Base-by-base conservation (phyloP, 129 eudicot species). In the Centrapalus pauciflorus region DNA sequence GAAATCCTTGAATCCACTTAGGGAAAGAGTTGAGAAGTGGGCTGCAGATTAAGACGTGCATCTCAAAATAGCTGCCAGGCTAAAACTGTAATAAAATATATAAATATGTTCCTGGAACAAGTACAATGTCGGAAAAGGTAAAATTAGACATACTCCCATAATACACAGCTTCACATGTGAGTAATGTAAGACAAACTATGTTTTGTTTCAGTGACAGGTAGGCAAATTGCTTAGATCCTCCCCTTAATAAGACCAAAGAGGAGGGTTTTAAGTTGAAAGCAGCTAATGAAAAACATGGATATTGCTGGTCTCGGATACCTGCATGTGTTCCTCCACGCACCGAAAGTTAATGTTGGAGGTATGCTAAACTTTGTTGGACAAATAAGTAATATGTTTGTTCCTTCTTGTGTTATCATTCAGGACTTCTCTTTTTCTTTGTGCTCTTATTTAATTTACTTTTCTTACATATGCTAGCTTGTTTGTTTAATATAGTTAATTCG, bases 61-160 rank as follows among this genome's bases (percentile, higher is more conserved):
- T 49, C 79, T 92, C 66, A 88, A 81, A 82, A 85, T 92, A 33
- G 88, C 91, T 33, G 87, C 80, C 25, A 81, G 74, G 78, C 79
- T 92, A 81, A 82, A 81, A 69, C 75, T 91, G 98, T 96, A 67
- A 78, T 21, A 85, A 81, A 43, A 75, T 92, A 24, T 90, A 95
- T 34, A 46, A 67, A 14, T 88, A 63, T 77, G 90, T 92, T 11
- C 84, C 95, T 72, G 98, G 98, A 13, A 24, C 91, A 92, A 50
- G 89, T 69, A 40, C 96, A 88, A 60, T 92, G 98, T 49, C 83
- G 96, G 73, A 96, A 92, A 74, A 87, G 97, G 97, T 87, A 56
- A 27, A 3, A 10, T 34, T 16, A 7, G 25, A 25, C 5, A 13
- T 40, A 40, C 48, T 11, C 48, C 48, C 46, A n/a, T n/a, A 4